Conservation (phyloP, 1,284 basidiomycete genomes). For the Puccinia triticina region DNA sequence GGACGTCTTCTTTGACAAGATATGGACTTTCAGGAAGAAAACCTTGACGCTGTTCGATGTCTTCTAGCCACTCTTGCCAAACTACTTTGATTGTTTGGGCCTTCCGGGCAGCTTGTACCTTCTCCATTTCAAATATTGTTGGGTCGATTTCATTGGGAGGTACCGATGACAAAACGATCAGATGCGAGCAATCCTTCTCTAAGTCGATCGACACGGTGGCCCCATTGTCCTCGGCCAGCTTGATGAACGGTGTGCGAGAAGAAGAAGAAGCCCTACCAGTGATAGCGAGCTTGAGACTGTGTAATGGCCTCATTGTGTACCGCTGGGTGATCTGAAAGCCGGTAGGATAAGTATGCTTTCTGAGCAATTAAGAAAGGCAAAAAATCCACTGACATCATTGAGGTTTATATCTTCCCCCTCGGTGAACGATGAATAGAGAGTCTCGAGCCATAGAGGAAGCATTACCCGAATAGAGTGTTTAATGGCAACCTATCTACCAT, state of each 20-base stretch:
- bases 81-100: conserved; percentile 40
- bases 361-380: background rate
- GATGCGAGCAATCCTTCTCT: conserved; percentile 45
- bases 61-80: conserved; percentile 51
- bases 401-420: conserved; percentile 47
- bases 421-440: conserved; percentile 47
- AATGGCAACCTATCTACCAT: conserved; percentile 39
- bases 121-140: conserved; percentile 31
- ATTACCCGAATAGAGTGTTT: conserved; percentile 34
- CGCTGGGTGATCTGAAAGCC: conserved; percentile 33
- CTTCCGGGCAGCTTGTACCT: conserved; percentile 49
- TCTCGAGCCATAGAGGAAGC: conserved; percentile 49
- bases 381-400: conserved; percentile 22
- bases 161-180: conserved; percentile 40
- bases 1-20: conserved; percentile 34
- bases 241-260: conserved; percentile 36
- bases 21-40: conserved; percentile 45
- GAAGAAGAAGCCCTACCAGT: conserved; percentile 35
- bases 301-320: conserved; percentile 48
- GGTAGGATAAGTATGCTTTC: background rate
- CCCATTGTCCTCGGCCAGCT: conserved; percentile 49
- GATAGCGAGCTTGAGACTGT: conserved; percentile 41
- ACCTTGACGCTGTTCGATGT: conserved; percentile 28
- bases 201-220: conserved; percentile 31
- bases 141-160: conserved; percentile 34